Evolutionary conservation across 352 stramenopile species (phyloP).

Genomic region (Pythium biforme): DNA sequence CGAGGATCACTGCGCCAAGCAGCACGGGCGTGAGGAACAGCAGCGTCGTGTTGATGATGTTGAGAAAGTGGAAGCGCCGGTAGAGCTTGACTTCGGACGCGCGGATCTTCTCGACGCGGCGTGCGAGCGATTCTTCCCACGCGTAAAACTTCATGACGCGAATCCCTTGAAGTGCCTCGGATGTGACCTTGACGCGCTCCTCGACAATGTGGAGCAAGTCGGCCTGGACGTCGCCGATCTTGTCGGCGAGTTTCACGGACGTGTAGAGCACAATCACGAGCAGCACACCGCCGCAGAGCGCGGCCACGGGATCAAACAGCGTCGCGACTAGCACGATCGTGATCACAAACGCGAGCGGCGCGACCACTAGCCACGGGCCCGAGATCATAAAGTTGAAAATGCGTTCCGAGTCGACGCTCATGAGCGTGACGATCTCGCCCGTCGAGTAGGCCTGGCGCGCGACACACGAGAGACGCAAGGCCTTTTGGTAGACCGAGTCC

Average conservation of each 20-base stretch:
- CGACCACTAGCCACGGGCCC: slow-evolving; percentile 31
- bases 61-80: slow-evolving; percentile 51
- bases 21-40: slow-evolving; percentile 52
- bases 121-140: slow-evolving; percentile 61
- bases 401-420: slow-evolving; percentile 39
- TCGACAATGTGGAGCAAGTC: slow-evolving; percentile 33
- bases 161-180: slow-evolving; percentile 89
- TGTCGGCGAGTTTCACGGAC: slow-evolving; percentile 21
- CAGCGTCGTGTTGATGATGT: slow-evolving; percentile 60
- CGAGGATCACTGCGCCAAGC: slow-evolving; percentile 40
- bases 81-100: slow-evolving; percentile 41
- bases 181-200: slow-evolving; percentile 91
- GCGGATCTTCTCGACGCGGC: slow-evolving; percentile 43
- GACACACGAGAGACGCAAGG: slow-evolving; percentile 31
- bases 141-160: slow-evolving; percentile 91
- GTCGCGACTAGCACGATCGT: slow-evolving; percentile 35
- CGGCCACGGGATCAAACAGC: slow-evolving; percentile 24
- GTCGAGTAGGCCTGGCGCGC: slow-evolving; percentile 35
- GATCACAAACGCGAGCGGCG: slow-evolving; percentile 32
- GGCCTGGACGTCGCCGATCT: slow-evolving; percentile 26
- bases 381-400: slow-evolving; percentile 38
- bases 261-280: slow-evolving; percentile 23
- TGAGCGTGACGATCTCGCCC: slow-evolving; percentile 41
- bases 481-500: slow-evolving; percentile 43
- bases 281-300: slow-evolving; percentile 22